Evolutionary conservation across 1,284 basidiomycete species (phyloP).

Genomic region (Termitomyces sp.): DNA sequence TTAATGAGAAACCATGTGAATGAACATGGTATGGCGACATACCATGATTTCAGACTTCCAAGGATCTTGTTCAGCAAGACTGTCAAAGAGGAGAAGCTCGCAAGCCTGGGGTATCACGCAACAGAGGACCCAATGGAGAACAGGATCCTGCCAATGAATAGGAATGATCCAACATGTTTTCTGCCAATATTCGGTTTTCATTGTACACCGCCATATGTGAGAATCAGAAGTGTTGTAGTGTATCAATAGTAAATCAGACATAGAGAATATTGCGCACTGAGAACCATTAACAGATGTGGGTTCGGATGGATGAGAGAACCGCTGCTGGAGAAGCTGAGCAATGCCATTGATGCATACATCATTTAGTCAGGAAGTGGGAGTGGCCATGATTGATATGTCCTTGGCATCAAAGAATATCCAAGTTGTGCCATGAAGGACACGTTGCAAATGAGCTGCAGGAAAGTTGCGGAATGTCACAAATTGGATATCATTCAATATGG

Average conservation of each 20-base stretch:
- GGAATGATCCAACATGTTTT: constrained; percentile 24
- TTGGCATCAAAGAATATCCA: not conserved
- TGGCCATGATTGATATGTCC: not conserved
- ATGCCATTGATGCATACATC: constrained; percentile 10
- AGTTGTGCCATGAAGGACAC: not conserved
- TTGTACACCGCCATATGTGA: constrained; percentile 15
- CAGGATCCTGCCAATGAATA: constrained; percentile 16
- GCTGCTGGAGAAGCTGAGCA: not conserved
- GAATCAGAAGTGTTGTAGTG: constrained; percentile 7
- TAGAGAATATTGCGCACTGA: constrained; percentile 19
- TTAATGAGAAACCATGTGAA: not conserved
- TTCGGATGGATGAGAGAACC: not conserved
- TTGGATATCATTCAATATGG: not conserved
- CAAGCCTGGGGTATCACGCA: constrained; percentile 4
- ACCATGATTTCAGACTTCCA: constrained; percentile 11
- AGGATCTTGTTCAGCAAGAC: constrained; percentile 9
- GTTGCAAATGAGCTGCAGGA: not conserved
- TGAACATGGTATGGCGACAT: not conserved
- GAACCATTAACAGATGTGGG: not conserved
- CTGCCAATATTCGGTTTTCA: constrained; percentile 18
- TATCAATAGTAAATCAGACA: constrained; percentile 13
- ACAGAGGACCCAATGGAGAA: constrained; percentile 21
- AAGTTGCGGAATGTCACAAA: not conserved
- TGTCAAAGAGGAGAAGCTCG: constrained; percentile 20
- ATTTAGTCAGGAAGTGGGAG: not conserved